phyloP scores from a whole-genome alignment of 192 early-diverging fungal genomes.

The Funneliformis geosporum region DNA sequence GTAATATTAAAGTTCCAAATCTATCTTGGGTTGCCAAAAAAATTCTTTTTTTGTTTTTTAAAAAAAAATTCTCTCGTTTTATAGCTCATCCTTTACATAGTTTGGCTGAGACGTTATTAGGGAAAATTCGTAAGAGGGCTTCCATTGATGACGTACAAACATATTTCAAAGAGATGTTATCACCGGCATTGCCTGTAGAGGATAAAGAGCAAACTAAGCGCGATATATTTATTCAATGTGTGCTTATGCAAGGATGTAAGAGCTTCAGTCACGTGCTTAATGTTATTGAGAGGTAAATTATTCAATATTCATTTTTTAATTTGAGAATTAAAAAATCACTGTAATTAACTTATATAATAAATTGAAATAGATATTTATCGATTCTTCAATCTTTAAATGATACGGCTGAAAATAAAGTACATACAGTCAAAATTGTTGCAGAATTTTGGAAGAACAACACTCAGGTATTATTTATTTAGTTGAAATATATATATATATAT shows the following conservation, averaged over 20 bases:
- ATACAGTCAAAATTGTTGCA: constrained; percentile 75
- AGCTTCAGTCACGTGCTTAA: constrained; percentile 93
- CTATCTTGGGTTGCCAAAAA: not conserved
- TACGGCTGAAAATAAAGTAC: constrained; percentile 64
- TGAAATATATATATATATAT: not conserved
- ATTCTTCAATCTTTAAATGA: constrained; percentile 62
- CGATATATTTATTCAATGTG: constrained; percentile 78
- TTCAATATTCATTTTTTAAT: too few species aligned
- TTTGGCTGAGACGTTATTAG: constrained; percentile 45
- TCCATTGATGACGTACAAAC: constrained; percentile 50
- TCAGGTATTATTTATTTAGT: constrained; percentile 46
- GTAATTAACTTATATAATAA: not conserved
- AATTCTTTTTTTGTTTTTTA: too few species aligned
- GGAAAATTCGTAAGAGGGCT: constrained; percentile 48
- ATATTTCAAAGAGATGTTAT: constrained; percentile 44
- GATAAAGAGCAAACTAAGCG: constrained; percentile 61
- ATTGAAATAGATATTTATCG: constrained; percentile 55
- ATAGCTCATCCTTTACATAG: constrained; percentile 46
- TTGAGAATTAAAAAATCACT: not conserved
- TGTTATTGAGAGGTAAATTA: constrained; percentile 78
- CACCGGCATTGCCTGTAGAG: constrained; percentile 34
- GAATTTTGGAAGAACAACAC: constrained; percentile 89
- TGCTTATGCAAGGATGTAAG: constrained; percentile 87
- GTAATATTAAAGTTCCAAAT: constrained; percentile 30
- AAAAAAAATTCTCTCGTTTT: not conserved